Base-by-base conservation (phyloP, 495 filamentous ascomycete species). In the Letharia columbiana region DNA sequence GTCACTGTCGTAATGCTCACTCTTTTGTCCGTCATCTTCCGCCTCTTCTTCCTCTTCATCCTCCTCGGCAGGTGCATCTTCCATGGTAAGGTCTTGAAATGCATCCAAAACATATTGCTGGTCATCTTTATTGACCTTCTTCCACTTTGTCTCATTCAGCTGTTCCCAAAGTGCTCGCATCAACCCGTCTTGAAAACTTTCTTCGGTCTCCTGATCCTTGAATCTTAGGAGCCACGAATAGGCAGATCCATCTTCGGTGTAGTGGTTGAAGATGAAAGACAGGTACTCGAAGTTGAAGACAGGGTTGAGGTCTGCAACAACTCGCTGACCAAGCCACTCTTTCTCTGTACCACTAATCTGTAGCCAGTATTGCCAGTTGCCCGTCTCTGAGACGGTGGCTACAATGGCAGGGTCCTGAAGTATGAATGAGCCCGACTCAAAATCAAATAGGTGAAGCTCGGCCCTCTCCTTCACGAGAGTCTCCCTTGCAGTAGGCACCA, bases 181-280 rank as follows among this genome's bases (percentile, higher is more conserved):
- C 44, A 98, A 76, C 40, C 92, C 95, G 68, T 94, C 89, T 73
- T 98, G 95, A 79, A 98, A 98, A 33, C 83, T 81, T 75, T 96
- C 91, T 49, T 92, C 82, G 1, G 87, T 86, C 44, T 86, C 79
- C 63, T 88, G 86, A 66, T 96, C 89, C 70, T 88, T 90, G 81
- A 98, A 98, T 37, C 92, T 86, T 41, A 98, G 78, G 7, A 98
- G 84, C 94, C 95, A 98, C 0, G 95, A 98, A 74, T 91, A 96
- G 10, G 94, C 93, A 12, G 89, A 88, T 5, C 92, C 91, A 75
- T 96, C 90, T 20, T 87, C 83, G 11, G 87, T 80, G 72, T 96
- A 98, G 72, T 96, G 91, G 73, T 98, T 98, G 82, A 98, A 98
- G 73, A 98, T 97, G 77, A 98, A 97, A 3, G 94, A 97, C 28